Percentiles rank a stretch among this genome's conserved stretches.
These are phyloP conservation scores for Knoxia roxburghii DNA, from an alignment of 257 asterid genomes.

Conservation along the genomic window DNA sequence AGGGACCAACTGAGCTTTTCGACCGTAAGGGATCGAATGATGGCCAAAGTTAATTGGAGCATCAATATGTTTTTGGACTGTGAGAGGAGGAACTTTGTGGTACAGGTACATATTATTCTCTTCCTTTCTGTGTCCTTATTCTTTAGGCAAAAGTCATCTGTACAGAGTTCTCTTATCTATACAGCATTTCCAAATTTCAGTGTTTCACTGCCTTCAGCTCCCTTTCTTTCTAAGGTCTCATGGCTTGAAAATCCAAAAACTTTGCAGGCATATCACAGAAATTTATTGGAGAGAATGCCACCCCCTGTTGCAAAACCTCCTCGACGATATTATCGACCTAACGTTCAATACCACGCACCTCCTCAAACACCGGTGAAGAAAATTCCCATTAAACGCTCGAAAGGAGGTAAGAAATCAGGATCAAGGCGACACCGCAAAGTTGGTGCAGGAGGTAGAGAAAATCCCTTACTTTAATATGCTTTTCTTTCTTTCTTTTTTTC, in stretches of 20 bases:
- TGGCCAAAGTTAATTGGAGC: slow-evolving; percentile 62
- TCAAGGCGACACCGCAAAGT: slow-evolving; percentile 68
- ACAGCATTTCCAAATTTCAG: background rate
- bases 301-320: slow-evolving; percentile 40
- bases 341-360: slow-evolving; percentile 24
- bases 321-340: slow-evolving; percentile 36
- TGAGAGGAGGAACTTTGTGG: slow-evolving; percentile 84
- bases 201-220: too few relatives aligned
- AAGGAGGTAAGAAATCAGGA: slow-evolving; percentile 55
- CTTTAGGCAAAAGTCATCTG: background rate
- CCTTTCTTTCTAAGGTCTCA: background rate
- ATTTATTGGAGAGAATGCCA: slow-evolving; percentile 71
- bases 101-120: slow-evolving; percentile 50
- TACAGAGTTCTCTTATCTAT: background rate
- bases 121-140: background rate
- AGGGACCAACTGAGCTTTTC: slow-evolving; percentile 97
- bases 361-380: slow-evolving; percentile 27
- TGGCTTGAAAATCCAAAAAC: slow-evolving; percentile 13
- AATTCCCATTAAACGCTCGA: slow-evolving; percentile 42
- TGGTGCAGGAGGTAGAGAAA: slow-evolving; percentile 43
- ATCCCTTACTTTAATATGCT: slow-evolving; percentile 8
- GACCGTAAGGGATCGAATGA: slow-evolving; percentile 81
- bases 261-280: slow-evolving; percentile 84
- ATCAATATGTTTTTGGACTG: slow-evolving; percentile 89
- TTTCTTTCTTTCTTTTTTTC: background rate